These are phyloP conservation scores for Inonotus obliquus DNA, from an alignment of 1,284 basidiomycete species.

Conservation along the genomic window DNA sequence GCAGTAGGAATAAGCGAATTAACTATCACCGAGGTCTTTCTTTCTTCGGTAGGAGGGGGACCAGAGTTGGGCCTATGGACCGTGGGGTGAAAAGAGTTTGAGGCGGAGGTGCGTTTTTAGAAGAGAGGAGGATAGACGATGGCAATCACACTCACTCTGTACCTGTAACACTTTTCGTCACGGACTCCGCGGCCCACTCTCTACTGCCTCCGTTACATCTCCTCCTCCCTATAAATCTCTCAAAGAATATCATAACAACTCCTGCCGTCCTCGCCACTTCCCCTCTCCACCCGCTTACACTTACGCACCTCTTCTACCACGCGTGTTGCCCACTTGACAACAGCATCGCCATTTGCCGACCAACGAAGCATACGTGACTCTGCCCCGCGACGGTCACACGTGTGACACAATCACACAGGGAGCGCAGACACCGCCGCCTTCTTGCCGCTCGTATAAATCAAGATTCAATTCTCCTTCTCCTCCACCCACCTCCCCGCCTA, in stretches of 20 bases:
- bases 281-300: background rate
- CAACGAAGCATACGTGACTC: background rate
- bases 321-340: background rate
- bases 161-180: background rate
- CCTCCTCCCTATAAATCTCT: background rate
- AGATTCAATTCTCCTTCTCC: background rate
- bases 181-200: constrained; percentile 2
- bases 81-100: background rate
- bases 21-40: constrained; percentile 8
- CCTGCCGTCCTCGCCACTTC: background rate
- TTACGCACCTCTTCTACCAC: background rate
- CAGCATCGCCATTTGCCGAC: background rate
- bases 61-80: background rate
- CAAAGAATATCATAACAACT: background rate
- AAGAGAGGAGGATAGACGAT: background rate
- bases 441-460: constrained; percentile 8
- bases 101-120: constrained; percentile 1
- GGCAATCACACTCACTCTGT: background rate
- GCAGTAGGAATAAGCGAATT: background rate
- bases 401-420: background rate
- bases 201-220: constrained; percentile 2
- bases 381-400: background rate
- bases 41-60: too few species aligned
- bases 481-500: constrained; percentile 3
- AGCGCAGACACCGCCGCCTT: background rate